A percentile compares a stretch with the other conserved stretches of the same genome.
Conservation (phyloP, 495 filamentous ascomycete genomes). For the Xylaria bambusicola region DNA sequence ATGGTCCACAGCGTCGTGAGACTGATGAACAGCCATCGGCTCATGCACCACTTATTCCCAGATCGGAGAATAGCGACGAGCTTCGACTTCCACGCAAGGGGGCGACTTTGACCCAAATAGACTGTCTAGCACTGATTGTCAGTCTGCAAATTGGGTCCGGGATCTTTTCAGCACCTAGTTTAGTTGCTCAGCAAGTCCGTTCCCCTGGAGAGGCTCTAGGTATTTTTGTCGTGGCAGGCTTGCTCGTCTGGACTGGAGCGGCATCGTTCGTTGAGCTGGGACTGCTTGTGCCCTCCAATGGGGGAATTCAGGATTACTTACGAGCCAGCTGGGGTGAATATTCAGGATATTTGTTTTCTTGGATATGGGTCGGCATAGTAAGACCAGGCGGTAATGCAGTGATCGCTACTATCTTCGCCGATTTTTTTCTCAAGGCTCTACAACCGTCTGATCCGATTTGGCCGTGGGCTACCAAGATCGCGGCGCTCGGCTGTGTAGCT, state of each 20-base stretch:
- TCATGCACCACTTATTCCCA: slow-evolving; percentile 5
- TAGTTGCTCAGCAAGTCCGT: slow-evolving; percentile 36
- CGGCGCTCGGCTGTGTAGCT: slow-evolving; percentile 32
- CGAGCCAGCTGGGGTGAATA: slow-evolving; percentile 36
- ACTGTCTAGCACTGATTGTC: slow-evolving; percentile 38
- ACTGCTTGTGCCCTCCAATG: slow-evolving; percentile 42
- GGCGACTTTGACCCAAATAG: slow-evolving; percentile 12
- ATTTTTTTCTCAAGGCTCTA: slow-evolving; percentile 28
- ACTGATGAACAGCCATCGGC: slow-evolving; percentile 2
- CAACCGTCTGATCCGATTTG: slow-evolving; percentile 15
- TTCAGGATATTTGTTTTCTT: slow-evolving; percentile 38
- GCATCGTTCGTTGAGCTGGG: slow-evolving; percentile 48
- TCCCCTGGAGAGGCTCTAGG: slow-evolving; percentile 33
- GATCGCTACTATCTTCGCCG: slow-evolving; percentile 38
- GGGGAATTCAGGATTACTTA: slow-evolving; percentile 49
- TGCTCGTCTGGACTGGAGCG: slow-evolving; percentile 48
- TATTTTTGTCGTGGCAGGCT: slow-evolving; percentile 45
- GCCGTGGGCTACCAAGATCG: slow-evolving; percentile 30
- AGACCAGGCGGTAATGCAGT: slow-evolving; percentile 29
- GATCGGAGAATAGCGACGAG: slow-evolving; percentile 2
- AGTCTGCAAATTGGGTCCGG: slow-evolving; percentile 47
- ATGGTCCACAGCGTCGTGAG: not conserved
- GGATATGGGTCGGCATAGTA: slow-evolving; percentile 39
- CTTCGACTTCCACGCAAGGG: not conserved
- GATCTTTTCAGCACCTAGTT: slow-evolving; percentile 44